phyloP scores from a whole-genome alignment of 2,329 filamentous ascomycete species.

The Pyrenochaeta sp. region DNA sequence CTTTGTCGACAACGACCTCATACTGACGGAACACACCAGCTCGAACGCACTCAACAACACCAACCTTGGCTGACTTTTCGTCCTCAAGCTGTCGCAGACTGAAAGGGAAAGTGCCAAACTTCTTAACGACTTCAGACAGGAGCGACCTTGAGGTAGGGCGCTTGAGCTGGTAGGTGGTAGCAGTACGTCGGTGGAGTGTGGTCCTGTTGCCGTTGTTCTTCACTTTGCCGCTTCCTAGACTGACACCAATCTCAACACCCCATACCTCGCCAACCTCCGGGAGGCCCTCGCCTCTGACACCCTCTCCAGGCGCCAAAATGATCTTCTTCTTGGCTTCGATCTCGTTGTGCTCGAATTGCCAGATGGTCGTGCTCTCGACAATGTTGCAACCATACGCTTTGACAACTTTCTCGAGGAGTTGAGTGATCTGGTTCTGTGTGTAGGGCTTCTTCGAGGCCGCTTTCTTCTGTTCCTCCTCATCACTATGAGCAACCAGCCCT shows the following conservation, averaged over 20 bases:
- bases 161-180: conserved; percentile 91
- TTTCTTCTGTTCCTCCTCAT: conserved; percentile 96
- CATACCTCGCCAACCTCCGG: conserved; percentile 93
- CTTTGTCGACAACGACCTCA: conserved; percentile 94
- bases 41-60: conserved; percentile 95
- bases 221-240: conserved; percentile 90
- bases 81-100: conserved; percentile 96
- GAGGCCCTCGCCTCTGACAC: conserved; percentile 87
- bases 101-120: conserved; percentile 98
- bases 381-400: conserved; percentile 91
- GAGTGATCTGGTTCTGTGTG: conserved; percentile 85
- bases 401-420: conserved; percentile 87
- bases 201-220: conserved; percentile 87
- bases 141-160: conserved; percentile 91
- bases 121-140: conserved; percentile 93
- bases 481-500: conserved; percentile 81
- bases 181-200: conserved; percentile 92
- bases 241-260: conserved; percentile 96
- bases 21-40: conserved; percentile 93
- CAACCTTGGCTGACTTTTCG: conserved; percentile 93
- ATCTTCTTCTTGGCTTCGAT: conserved; percentile 99
- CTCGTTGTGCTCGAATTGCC: conserved; percentile 95
- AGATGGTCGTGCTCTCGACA: conserved; percentile 97
- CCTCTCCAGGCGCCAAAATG: conserved; percentile 85
- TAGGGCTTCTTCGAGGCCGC: conserved; percentile 80